phyloP scores from a whole-genome alignment of 129 eudicot species.

The Lactuca saligna region DNA sequence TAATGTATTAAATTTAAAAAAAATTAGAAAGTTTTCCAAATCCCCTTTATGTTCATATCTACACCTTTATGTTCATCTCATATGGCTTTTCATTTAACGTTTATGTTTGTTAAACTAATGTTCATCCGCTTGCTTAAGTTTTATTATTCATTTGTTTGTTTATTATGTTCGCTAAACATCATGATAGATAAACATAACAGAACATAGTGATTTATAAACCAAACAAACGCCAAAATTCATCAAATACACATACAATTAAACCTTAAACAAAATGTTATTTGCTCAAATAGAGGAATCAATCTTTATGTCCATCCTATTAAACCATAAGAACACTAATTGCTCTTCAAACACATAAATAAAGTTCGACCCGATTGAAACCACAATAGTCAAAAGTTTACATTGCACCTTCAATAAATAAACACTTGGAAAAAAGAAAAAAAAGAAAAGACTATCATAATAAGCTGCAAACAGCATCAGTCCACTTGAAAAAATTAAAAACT shows the following conservation, averaged over 20 bases:
- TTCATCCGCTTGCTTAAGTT: no score
- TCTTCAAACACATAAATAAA: constrained; percentile 30
- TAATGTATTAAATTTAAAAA: no score
- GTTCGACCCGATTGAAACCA: constrained; percentile 27
- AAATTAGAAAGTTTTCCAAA: no score
- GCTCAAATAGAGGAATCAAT: constrained; percentile 17
- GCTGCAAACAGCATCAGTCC: constrained; percentile 31
- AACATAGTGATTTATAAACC: no score
- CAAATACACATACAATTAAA: background rate
- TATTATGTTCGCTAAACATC: no score
- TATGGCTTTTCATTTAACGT: no score
- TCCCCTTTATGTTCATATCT: no score
- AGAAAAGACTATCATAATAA: constrained; percentile 28
- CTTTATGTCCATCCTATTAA: constrained; percentile 21
- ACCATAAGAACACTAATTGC: constrained; percentile 33
- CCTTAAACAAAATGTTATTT: background rate
- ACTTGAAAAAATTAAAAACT: constrained; percentile 16
- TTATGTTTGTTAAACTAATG: no score
- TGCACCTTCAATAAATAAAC: constrained; percentile 21
- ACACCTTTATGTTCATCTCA: no score
- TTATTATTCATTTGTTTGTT: no score
- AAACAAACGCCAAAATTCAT: no score
- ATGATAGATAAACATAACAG: no score
- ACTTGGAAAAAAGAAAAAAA: constrained; percentile 20
- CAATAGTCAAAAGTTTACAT: constrained; percentile 10